These are phyloP conservation scores for Boletus patriciae DNA, from an alignment of 768 basidiomycete genomes.

Conservation along the genomic window DNA sequence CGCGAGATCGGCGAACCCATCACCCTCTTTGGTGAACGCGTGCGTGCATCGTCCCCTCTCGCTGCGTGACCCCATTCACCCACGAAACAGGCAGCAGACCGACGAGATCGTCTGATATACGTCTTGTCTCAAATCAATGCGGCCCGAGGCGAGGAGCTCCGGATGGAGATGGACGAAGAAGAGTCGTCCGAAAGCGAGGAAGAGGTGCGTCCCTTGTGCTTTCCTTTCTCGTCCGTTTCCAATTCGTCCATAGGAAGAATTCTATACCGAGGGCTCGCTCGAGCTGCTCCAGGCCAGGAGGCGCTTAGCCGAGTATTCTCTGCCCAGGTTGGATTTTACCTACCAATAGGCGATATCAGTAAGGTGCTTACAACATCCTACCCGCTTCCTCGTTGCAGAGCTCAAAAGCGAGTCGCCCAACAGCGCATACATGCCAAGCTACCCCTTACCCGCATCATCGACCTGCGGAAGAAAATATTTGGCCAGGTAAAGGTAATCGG, in stretches of 20 bases:
- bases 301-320: slow-evolving; percentile 88
- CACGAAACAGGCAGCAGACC: slow-evolving; percentile 79
- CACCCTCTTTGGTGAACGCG: slow-evolving; percentile 95
- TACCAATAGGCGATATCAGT: slow-evolving; percentile 50
- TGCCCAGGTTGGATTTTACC: slow-evolving; percentile 86
- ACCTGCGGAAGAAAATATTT: slow-evolving; percentile 89
- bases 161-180: slow-evolving; percentile 47
- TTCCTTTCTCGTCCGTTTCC: not conserved
- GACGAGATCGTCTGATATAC: slow-evolving; percentile 93
- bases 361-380: slow-evolving; percentile 75
- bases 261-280: slow-evolving; percentile 89
- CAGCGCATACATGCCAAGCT: slow-evolving; percentile 89
- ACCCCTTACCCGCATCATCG: slow-evolving; percentile 85
- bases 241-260: slow-evolving; percentile 67
- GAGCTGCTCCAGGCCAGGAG: slow-evolving; percentile 84
- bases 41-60: slow-evolving; percentile 44
- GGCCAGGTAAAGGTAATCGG: slow-evolving; percentile 78
- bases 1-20: slow-evolving; percentile 96
- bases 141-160: slow-evolving; percentile 77
- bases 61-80: slow-evolving; percentile 11
- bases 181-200: slow-evolving; percentile 72
- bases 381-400: slow-evolving; percentile 63
- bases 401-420: slow-evolving; percentile 89
- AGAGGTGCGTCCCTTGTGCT: slow-evolving; percentile 48
- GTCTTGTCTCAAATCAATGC: slow-evolving; percentile 92